Evolutionary conservation across 179 eudicot species (phyloP).

Genomic region (Silene noctiflora): DNA sequence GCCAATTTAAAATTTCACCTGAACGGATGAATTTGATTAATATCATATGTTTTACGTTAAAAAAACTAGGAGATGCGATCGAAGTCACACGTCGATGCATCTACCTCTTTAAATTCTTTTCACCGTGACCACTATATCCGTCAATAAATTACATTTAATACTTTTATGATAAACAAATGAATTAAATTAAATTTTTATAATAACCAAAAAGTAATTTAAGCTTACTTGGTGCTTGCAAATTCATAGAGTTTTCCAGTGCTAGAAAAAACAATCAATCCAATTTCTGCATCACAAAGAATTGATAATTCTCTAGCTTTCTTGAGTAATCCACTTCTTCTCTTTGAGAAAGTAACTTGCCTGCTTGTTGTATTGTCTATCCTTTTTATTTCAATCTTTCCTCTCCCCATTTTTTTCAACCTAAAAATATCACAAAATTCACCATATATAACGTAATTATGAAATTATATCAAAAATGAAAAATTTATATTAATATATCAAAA

Average conservation of each 20-base stretch:
- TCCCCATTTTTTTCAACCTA: slow-evolving; percentile 27
- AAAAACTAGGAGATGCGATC: too few relatives aligned
- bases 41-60: too few relatives aligned
- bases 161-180: too few relatives aligned
- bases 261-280: slow-evolving; percentile 33
- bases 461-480: too few relatives aligned
- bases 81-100: too few relatives aligned
- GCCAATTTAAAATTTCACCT: too few relatives aligned
- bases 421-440: not conserved
- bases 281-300: slow-evolving; percentile 33
- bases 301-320: slow-evolving; percentile 28
- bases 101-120: too few relatives aligned
- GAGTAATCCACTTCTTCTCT: slow-evolving; percentile 30
- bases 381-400: slow-evolving; percentile 36
- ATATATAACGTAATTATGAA: not conserved
- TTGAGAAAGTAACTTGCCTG: slow-evolving; percentile 37
- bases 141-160: too few relatives aligned
- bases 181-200: not conserved
- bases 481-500: not conserved
- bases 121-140: too few relatives aligned
- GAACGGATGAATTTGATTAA: too few relatives aligned
- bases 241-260: slow-evolving; percentile 35
- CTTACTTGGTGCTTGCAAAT: slow-evolving; percentile 35
- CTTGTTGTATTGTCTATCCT: slow-evolving; percentile 38
- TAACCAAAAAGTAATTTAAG: not conserved